Evolutionary conservation across 805 yeast species (phyloP), one percentile per base, ranked within the genome.

Genomic region (Wickerhamomyces kurtzmanii): DNA sequence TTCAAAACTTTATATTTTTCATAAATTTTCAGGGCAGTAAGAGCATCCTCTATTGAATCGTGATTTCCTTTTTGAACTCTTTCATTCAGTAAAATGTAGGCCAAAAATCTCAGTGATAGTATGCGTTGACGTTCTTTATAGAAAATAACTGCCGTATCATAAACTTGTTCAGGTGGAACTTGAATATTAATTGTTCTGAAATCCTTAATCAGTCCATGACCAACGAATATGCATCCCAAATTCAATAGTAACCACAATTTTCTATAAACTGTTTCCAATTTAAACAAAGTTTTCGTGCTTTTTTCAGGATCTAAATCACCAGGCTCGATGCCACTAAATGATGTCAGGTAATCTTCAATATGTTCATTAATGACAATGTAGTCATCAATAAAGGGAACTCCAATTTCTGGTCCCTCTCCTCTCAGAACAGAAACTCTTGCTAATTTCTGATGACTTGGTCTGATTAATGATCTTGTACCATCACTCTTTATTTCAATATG

Each of bases 11-110:
- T 53, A 45, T 83, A 89, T 43, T 72, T 75, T 35, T 72, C 70
- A 57, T 83, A 93, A 20, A 91, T 57, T 24, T 70, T 53, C 40
- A 91, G 62, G 0, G 99, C 97, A 8, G 93, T 79, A 31, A 65
- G 59, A 0, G 99, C 96, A 58, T 91, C 99, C 47, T 91, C 98
- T 24, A 91, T 86, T 1, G 97, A 89, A 49, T 93, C 97, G 53
- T 91, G 99, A 47, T 89, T 89, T 2, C 91, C 94, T 3, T 74
- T 75, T 51, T 91, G 99, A 18, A 93, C 94, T 27, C 74, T 68
- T 36, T 73, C 75, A 19, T 68, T 69, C 29, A 91, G 60, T 26
- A 89, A 62, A 17, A 74, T 73, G 66, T 86, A 86, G 9, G 94
- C 85, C 48, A 91, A 58, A 49, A 85, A 91, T 46, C 89, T 79